A percentile compares a stretch with the other conserved stretches of the same genome.
phyloP scores from a whole-genome alignment of 176 grass and related monocot genomes.

The Otatea glauca region DNA sequence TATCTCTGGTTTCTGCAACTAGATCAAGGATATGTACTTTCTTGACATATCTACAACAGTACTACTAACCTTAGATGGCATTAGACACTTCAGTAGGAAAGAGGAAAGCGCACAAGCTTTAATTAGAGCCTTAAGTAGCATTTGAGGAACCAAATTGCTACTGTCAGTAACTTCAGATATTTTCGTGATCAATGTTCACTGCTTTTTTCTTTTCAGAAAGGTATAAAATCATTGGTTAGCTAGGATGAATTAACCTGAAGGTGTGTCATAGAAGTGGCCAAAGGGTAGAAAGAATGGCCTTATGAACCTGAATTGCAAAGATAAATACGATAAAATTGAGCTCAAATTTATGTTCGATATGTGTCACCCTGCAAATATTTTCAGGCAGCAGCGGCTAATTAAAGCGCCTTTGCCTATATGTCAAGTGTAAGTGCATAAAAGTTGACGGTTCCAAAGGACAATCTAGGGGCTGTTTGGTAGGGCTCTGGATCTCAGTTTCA shows the following conservation, averaged over 20 bases:
- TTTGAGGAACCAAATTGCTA: background rate
- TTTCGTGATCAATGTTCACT: background rate
- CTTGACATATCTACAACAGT: background rate
- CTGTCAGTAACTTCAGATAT: background rate
- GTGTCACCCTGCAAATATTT: background rate
- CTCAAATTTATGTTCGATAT: background rate
- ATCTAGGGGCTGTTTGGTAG: too few species aligned
- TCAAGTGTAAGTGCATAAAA: background rate
- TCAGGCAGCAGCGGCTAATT: background rate
- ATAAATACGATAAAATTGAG: background rate
- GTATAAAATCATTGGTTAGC: background rate
- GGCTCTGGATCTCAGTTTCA: too few species aligned
- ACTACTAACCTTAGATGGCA: background rate
- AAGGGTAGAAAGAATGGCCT: background rate
- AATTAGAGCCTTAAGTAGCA: background rate
- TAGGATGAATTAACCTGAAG: background rate
- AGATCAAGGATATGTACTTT: background rate
- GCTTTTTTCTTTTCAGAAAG: background rate
- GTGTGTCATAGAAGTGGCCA: background rate
- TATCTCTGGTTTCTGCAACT: background rate
- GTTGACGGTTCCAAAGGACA: constrained; percentile 30
- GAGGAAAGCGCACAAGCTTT: background rate
- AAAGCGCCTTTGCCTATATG: constrained; percentile 1
- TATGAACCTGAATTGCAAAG: background rate
- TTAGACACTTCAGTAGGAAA: background rate